Conservation (phyloP, 148 eudicot species). For the Persicaria tinctoria region DNA sequence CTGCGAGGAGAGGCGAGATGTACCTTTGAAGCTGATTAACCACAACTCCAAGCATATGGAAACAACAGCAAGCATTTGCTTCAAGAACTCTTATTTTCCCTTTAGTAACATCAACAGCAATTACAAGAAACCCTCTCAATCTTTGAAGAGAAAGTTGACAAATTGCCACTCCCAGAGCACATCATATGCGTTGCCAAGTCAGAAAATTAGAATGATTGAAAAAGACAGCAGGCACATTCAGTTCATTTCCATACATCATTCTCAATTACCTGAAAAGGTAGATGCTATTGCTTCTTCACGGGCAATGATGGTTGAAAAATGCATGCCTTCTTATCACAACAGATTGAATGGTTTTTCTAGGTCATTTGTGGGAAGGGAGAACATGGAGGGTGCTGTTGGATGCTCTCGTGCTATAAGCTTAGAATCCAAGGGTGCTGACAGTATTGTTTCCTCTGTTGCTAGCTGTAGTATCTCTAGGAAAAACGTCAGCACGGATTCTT, state of each 20-base stretch:
- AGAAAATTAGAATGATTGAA: constrained; percentile 25
- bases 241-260: constrained; percentile 18
- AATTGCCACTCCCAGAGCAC: constrained; percentile 24
- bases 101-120: constrained; percentile 15
- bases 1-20: background rate
- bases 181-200: constrained; percentile 22
- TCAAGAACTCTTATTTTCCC: constrained; percentile 9
- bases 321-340: constrained; percentile 25
- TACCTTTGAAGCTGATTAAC: background rate
- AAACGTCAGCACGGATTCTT: constrained; percentile 19
- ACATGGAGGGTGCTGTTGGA: constrained; percentile 35
- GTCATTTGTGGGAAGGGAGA: constrained; percentile 34
- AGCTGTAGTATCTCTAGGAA: constrained; percentile 56
- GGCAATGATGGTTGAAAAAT: constrained; percentile 34
- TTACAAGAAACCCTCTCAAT: constrained; percentile 29
- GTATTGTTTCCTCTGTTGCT: constrained; percentile 57
- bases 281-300: constrained; percentile 36
- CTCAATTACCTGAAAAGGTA: constrained; percentile 56
- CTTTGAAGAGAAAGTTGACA: constrained; percentile 36
- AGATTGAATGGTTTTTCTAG: constrained; percentile 31
- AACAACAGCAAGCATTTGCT: constrained; percentile 3
- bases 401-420: constrained; percentile 27
- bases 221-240: constrained; percentile 21
- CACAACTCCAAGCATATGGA: background rate
- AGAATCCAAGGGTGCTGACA: constrained; percentile 38